Percentiles rank a stretch among this genome's conserved stretches.
phyloP scores from a whole-genome alignment of 2,329 filamentous ascomycete genomes.

The Aspergillus fumigatiaffinis region DNA sequence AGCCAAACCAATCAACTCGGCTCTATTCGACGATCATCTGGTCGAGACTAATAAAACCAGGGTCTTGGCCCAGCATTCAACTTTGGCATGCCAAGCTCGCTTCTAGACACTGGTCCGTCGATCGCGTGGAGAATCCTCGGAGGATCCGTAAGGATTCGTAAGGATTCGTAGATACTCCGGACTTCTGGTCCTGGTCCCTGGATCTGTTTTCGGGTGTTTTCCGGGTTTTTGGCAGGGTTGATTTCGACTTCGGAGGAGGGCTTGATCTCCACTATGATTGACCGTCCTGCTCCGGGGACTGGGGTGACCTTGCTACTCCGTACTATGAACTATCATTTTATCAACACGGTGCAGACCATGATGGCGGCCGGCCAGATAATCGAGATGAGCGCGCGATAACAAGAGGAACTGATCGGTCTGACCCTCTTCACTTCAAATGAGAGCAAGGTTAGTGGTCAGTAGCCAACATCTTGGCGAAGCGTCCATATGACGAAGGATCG shows the following conservation, averaged over 20 bases:
- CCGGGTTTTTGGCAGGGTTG: too few relatives aligned
- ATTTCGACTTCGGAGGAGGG: too few relatives aligned
- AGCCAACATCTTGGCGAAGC: neutral
- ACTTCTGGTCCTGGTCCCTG: too few relatives aligned
- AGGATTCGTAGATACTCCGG: too few relatives aligned
- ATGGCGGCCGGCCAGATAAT: neutral
- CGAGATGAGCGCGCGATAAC: neutral
- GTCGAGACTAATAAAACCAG: neutral
- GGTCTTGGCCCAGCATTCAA: neutral
- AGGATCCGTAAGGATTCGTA: neutral
- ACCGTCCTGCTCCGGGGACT: neutral
- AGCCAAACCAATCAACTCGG: neutral
- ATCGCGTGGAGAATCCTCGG: neutral
- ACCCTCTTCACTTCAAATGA: too few relatives aligned
- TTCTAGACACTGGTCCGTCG: neutral
- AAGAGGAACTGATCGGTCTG: too few relatives aligned
- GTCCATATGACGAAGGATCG: too few relatives aligned
- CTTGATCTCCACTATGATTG: too few relatives aligned
- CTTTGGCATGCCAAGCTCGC: too few relatives aligned
- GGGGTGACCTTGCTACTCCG: too few relatives aligned
- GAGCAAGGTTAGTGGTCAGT: neutral
- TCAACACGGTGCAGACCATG: too few relatives aligned
- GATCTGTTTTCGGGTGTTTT: neutral
- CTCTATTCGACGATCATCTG: neutral
- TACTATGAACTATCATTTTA: too few relatives aligned